A percentile compares a stretch with the other conserved stretches of the same genome.
Conservation (phyloP, 805 yeast genomes). For the Metschnikowia corniflorae region DNA sequence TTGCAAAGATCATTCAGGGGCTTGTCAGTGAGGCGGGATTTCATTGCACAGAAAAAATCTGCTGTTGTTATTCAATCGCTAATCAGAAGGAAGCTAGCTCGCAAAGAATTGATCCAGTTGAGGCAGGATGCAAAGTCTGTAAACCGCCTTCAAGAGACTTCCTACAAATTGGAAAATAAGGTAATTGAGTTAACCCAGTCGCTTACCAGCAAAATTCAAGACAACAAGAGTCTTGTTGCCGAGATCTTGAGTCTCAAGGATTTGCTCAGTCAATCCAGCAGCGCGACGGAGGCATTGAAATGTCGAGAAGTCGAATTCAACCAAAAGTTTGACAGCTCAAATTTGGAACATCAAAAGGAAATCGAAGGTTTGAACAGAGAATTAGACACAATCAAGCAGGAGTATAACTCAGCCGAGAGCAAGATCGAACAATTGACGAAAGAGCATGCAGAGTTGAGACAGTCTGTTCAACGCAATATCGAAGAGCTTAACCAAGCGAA, state of each 20-base stretch:
- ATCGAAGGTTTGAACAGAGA: conserved; percentile 52
- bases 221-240: conserved; percentile 65
- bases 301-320: conserved; percentile 53
- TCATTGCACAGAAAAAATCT: conserved; percentile 45
- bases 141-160: conserved; percentile 83
- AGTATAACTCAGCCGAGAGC: conserved; percentile 53
- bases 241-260: conserved; percentile 50
- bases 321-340: conserved; percentile 42
- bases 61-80: conserved; percentile 73
- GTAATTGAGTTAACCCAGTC: conserved; percentile 93
- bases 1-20: conserved; percentile 79
- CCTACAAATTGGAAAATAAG: conserved; percentile 91
- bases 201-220: conserved; percentile 73
- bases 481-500: conserved; percentile 61
- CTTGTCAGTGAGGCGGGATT: conserved; percentile 53
- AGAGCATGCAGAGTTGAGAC: conserved; percentile 59
- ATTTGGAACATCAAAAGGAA: conserved; percentile 46
- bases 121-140: conserved; percentile 91
- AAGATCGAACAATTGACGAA: conserved; percentile 58
- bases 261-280: conserved; percentile 50
- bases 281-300: conserved; percentile 51
- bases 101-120: conserved; percentile 55
- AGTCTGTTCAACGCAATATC: conserved; percentile 58
- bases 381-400: conserved; percentile 49
- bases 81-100: conserved; percentile 73